Evolutionary conservation across 331 rosid genomes (phyloP).

Genomic region (Dryas integrifolia): DNA sequence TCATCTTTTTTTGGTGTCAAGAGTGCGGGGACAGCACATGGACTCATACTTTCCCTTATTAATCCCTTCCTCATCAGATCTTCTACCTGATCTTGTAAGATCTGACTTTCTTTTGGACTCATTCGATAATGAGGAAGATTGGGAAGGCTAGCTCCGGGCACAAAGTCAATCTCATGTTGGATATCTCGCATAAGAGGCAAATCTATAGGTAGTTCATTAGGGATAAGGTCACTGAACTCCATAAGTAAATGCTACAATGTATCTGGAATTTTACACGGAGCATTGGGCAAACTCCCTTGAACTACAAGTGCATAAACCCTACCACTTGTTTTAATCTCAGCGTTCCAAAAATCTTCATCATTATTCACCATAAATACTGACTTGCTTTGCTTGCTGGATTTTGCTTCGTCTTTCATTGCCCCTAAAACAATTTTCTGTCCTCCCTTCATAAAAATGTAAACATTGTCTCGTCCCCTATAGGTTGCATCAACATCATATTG

Average conservation of each 20-base stretch:
- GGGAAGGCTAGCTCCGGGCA: not conserved
- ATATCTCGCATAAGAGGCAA: not conserved
- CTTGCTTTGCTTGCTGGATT: too few species aligned
- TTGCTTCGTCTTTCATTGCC: not conserved
- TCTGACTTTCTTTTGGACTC: not conserved
- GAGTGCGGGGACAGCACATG: too few species aligned
- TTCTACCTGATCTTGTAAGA: too few species aligned
- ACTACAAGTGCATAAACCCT: too few species aligned
- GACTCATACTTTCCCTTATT: too few species aligned
- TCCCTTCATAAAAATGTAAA: too few species aligned
- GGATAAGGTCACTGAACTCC: not conserved
- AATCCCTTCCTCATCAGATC: too few species aligned
- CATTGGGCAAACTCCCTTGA: too few species aligned
- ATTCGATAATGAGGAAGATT: not conserved
- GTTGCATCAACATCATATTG: not conserved
- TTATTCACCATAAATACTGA: not conserved
- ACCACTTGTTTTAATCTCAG: too few species aligned
- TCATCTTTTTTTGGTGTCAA: too few species aligned
- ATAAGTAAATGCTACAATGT: not conserved
- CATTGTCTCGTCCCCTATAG: not conserved
- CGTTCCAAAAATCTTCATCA: not conserved
- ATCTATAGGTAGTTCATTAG: not conserved
- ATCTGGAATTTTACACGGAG: not conserved
- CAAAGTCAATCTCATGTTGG: not conserved
- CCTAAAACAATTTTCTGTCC: not conserved